phyloP scores from a whole-genome alignment of 2,329 filamentous ascomycete genomes.

The Cercospora sesami region DNA sequence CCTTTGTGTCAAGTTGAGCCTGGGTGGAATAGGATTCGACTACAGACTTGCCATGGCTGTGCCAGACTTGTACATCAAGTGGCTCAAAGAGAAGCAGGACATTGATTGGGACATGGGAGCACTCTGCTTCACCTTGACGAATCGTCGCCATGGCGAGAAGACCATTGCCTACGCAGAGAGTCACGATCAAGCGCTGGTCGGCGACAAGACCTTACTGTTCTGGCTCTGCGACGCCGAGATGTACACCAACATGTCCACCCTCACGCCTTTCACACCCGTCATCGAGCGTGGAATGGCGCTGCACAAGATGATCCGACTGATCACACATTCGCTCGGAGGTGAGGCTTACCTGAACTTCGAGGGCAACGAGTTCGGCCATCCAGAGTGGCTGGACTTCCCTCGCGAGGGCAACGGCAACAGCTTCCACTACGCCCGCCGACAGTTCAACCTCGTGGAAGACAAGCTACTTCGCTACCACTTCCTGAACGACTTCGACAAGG shows the following conservation, averaged over 20 bases:
- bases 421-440: constrained; percentile 62
- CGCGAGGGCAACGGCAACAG: constrained; percentile 64
- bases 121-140: constrained; percentile 84
- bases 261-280: constrained; percentile 79
- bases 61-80: constrained; percentile 99
- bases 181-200: constrained; percentile 50
- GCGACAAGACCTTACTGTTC: constrained; percentile 96
- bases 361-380: constrained; percentile 97
- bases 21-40: constrained; percentile 94
- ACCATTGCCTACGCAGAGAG: constrained; percentile 67
- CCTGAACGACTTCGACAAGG: constrained; percentile 88
- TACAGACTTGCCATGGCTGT: constrained; percentile 97
- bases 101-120: constrained; percentile 86
- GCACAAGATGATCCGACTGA: constrained; percentile 95
- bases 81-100: constrained; percentile 89
- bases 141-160: constrained; percentile 93
- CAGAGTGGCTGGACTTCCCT: constrained; percentile 98
- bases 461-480: constrained; percentile 80
- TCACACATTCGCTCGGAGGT: constrained; percentile 88
- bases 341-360: constrained; percentile 99
- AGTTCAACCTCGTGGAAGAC: constrained; percentile 91
- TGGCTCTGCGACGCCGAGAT: constrained; percentile 96
- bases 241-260: constrained; percentile 93
- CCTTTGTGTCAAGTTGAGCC: constrained; percentile 78
- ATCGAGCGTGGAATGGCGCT: constrained; percentile 89